A percentile compares a stretch with the other conserved stretches of the same genome.
phyloP scores from a whole-genome alignment of 805 yeast genomes.

The Wickerhamiella dianesei region DNA sequence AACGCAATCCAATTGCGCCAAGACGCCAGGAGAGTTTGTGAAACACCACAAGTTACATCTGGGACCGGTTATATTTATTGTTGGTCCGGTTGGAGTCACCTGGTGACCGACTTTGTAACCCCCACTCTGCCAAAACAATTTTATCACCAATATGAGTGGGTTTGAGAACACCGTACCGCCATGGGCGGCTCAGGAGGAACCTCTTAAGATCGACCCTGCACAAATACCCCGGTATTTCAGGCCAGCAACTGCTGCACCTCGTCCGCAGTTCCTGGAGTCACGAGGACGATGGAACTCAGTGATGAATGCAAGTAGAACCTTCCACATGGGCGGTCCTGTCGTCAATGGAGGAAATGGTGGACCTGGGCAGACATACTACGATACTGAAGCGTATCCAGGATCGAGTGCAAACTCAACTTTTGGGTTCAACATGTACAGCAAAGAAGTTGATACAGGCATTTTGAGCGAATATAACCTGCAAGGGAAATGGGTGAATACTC shows the following conservation, averaged over 20 bases:
- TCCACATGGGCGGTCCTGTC: background rate
- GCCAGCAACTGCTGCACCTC: background rate
- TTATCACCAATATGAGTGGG: background rate
- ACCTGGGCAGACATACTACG: background rate
- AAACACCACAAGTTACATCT: no score
- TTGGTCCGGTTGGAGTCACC: no score
- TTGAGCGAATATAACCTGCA: slow-evolving; percentile 13
- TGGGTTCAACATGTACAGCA: background rate
- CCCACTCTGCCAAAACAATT: background rate
- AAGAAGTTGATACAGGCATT: slow-evolving; percentile 7
- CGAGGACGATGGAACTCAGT: slow-evolving; percentile 15
- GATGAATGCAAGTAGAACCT: background rate
- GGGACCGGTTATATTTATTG: no score
- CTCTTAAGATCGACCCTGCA: slow-evolving; percentile 7
- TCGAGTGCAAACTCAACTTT: background rate
- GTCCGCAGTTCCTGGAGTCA: slow-evolving; percentile 4
- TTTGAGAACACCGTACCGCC: slow-evolving; percentile 16
- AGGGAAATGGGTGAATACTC: slow-evolving; percentile 16
- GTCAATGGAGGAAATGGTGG: no score
- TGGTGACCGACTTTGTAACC: background rate
- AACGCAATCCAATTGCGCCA: no score
- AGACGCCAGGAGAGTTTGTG: no score
- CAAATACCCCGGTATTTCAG: slow-evolving; percentile 13
- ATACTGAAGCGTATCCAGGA: background rate
- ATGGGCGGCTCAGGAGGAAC: slow-evolving; percentile 13